These are phyloP conservation scores for Suillus ampliporus DNA, from an alignment of 768 basidiomycete species.

Conservation along the genomic window DNA sequence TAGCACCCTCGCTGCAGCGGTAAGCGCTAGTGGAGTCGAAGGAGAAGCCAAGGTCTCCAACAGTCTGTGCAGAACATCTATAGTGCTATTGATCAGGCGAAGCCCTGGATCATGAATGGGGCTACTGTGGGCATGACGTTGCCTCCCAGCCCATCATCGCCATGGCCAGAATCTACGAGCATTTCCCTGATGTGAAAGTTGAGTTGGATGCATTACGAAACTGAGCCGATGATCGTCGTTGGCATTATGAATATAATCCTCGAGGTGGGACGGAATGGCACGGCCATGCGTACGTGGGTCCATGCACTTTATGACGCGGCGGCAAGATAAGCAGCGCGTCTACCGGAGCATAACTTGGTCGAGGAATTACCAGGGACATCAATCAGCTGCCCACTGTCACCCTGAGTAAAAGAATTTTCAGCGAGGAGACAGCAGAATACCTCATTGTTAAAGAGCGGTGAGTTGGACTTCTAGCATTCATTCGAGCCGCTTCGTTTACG, in stretches of 20 bases:
- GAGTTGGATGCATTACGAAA: slow-evolving; percentile 53
- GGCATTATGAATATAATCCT: slow-evolving; percentile 59
- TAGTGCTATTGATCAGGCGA: slow-evolving; percentile 50
- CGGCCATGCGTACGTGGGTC: slow-evolving; percentile 58
- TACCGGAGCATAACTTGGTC: slow-evolving; percentile 37
- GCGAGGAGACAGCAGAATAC: slow-evolving; percentile 61
- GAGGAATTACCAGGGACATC: slow-evolving; percentile 53
- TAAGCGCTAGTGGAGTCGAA: slow-evolving; percentile 24
- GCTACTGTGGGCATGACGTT: slow-evolving; percentile 53
- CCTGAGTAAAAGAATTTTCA: slow-evolving; percentile 57
- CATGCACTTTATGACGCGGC: slow-evolving; percentile 50
- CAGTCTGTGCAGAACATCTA: slow-evolving; percentile 57
- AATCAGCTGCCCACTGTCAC: slow-evolving; percentile 53
- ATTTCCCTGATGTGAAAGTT: slow-evolving; percentile 51
- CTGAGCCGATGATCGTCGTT: slow-evolving; percentile 51
- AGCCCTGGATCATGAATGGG: slow-evolving; percentile 53
- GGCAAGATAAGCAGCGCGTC: slow-evolving; percentile 29
- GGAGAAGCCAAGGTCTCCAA: slow-evolving; percentile 45
- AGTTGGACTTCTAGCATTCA: slow-evolving; percentile 22
- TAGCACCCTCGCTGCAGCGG: slow-evolving; percentile 44
- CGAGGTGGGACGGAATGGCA: slow-evolving; percentile 60
- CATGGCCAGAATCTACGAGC: slow-evolving; percentile 53
- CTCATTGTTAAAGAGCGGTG: slow-evolving; percentile 54
- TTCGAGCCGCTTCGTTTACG: no score
- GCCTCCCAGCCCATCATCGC: slow-evolving; percentile 51